Evolutionary conservation across 306 rosid genomes (phyloP), one percentile per base, ranked within the genome.

Genomic region (Malus asiatica): DNA sequence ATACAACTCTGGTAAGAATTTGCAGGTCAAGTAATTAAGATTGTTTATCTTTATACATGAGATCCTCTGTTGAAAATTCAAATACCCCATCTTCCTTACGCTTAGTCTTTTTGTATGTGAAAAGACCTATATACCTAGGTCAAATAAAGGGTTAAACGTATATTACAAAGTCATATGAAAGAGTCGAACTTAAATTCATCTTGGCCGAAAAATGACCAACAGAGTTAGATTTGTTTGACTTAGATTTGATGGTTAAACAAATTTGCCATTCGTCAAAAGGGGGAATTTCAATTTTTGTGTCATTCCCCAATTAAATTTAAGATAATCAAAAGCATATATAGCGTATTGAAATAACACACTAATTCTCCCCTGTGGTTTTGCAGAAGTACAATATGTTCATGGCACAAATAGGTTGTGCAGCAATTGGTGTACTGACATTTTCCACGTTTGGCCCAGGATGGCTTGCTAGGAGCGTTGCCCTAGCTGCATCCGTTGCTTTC

Each of bases 341-440:
- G 55, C 6, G 0, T 51, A 16, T 5, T 15, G 20, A 51, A 51
- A 51, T 51, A 5, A 15, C 55, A 15, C 20, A 16, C 13, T 5
- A 15, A 3, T 6, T 23, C 0, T n/a, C 22, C 33, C 2, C 3
- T 35, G 52, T 74, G 61, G 12, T 62, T 55, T 30, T 88, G 86
- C 93, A 95, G 98, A 92, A 90, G 79, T 95, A 92, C 87, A 95
- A 81, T 44, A 70, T 95, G 82, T 90, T 95, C 80, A 82, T 89
- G 88, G 91, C 98, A 33, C 98, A 95, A 80, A 90, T 92, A 71
- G 98, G 97, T 22, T 90, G 98, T 70, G 97, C 98, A 62, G 93
- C 90, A 77, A 89, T 95, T 33, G 97, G 98, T 15, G 98, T 92
- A 2, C 23, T 83, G 64, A 91, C 97, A 38, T 79, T 90, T 76